These are phyloP conservation scores for Penicillium sp. DNA, from an alignment of 2,329 filamentous ascomycete genomes.

Conservation along the genomic window DNA sequence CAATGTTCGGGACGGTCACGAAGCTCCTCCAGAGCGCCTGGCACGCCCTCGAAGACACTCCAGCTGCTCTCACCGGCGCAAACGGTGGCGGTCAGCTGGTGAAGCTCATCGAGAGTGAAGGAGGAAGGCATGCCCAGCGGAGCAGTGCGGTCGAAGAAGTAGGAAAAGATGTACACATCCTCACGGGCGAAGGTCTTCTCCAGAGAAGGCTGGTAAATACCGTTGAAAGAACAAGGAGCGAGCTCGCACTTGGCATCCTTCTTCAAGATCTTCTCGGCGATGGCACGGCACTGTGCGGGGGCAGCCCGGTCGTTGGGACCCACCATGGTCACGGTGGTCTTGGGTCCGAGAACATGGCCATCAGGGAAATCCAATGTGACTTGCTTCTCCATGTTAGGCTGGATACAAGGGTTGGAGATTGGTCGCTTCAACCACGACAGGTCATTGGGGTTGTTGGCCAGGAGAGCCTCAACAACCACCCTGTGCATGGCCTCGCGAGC, in stretches of 20 bases:
- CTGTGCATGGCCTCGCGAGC: conserved; percentile 83
- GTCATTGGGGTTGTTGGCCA: conserved; percentile 57
- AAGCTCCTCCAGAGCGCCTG: conserved; percentile 74
- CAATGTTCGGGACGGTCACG: conserved; percentile 81
- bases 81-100: conserved; percentile 76
- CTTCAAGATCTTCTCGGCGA: conserved; percentile 83
- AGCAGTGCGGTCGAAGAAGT: conserved; percentile 93
- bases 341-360: conserved; percentile 59
- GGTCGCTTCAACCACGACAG: conserved; percentile 64
- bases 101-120: conserved; percentile 85
- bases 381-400: conserved; percentile 68
- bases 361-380: conserved; percentile 67
- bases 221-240: conserved; percentile 96
- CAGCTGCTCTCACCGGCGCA: conserved; percentile 73
- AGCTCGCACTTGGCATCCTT: conserved; percentile 80
- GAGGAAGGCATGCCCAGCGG: conserved; percentile 97
- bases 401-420: conserved; percentile 79
- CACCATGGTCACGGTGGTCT: conserved; percentile 74
- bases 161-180: conserved; percentile 94
- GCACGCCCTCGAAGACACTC: conserved; percentile 72
- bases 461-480: conserved; percentile 65
- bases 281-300: conserved; percentile 78
- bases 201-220: conserved; percentile 86
- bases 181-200: conserved; percentile 87
- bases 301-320: conserved; percentile 66